Percentiles rank a stretch among this genome's conserved stretches.
These are phyloP conservation scores for Eremochloa ophiuroides DNA, from an alignment of 176 grass and related monocot species.

Conservation along the genomic window DNA sequence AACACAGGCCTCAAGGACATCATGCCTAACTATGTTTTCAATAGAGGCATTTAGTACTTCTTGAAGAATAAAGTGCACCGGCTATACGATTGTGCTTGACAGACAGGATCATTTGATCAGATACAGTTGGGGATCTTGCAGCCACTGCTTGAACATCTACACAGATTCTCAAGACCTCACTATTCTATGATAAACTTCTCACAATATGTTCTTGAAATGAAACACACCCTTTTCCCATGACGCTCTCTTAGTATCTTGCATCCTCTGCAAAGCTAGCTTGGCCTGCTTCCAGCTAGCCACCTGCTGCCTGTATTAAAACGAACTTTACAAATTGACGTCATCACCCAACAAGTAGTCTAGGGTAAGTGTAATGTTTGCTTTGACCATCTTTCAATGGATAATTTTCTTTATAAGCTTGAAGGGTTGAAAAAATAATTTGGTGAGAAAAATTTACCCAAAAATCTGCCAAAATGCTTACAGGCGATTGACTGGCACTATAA, in stretches of 20 bases:
- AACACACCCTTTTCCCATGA: background rate
- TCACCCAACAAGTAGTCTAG: background rate
- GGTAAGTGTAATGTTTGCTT: background rate
- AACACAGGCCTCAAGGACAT: background rate
- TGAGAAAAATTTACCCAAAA: background rate
- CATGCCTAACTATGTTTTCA: constrained; percentile 16
- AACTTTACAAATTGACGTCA: background rate
- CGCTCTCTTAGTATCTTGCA: background rate
- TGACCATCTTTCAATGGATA: background rate
- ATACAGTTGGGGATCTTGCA: background rate
- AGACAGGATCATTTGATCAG: background rate
- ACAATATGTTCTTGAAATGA: background rate
- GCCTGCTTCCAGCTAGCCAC: background rate
- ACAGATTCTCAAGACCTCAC: background rate
- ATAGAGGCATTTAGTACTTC: background rate
- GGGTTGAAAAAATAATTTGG: background rate
- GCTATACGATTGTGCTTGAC: background rate
- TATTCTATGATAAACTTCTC: background rate
- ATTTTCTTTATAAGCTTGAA: background rate
- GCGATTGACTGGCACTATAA: constrained; percentile 1
- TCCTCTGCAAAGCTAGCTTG: background rate
- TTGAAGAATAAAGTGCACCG: background rate
- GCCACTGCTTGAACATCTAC: background rate
- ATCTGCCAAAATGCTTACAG: background rate
- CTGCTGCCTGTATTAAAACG: background rate